Conservation (phyloP, 1,284 basidiomycete species). For the Ganoderma resinaceum region DNA sequence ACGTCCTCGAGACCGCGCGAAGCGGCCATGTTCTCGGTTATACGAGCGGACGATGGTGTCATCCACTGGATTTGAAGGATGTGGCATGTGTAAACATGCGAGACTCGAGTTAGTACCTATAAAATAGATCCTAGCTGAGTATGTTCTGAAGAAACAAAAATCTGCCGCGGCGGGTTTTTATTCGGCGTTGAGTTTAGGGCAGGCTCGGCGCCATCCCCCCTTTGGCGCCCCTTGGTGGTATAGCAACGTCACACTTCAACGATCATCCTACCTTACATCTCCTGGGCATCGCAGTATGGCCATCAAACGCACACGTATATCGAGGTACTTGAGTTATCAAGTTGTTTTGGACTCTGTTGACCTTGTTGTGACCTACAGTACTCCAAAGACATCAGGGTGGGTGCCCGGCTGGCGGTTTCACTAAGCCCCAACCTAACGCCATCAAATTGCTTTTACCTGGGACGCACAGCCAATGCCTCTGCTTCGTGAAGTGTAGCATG, state of each 20-base stretch:
- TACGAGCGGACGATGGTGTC: conserved; percentile 75
- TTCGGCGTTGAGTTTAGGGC: conserved; percentile 28
- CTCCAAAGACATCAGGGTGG: not conserved
- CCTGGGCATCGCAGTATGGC: not conserved
- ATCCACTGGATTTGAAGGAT: conserved; percentile 84
- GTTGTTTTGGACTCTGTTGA: not conserved
- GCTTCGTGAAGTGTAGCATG: too few species aligned
- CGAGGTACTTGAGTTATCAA: not conserved
- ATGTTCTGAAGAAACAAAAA: conserved; percentile 70
- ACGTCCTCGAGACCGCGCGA: conserved; percentile 27
- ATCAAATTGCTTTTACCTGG: not conserved
- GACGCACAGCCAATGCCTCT: too few species aligned
- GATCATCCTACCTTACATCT: not conserved
- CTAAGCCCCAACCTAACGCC: not conserved
- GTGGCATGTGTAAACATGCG: conserved; percentile 88
- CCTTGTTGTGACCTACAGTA: not conserved
- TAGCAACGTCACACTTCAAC: too few species aligned
- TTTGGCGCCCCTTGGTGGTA: not conserved
- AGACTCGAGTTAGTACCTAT: conserved; percentile 90
- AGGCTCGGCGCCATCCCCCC: conserved; percentile 1
- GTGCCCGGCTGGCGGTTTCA: not conserved
- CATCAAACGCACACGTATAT: not conserved
- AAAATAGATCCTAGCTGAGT: conserved; percentile 90
- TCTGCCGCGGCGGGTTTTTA: conserved; percentile 49
- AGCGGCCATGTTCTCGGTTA: conserved; percentile 53